Evolutionary conservation across 1,284 basidiomycete genomes (phyloP), one percentile per base, ranked within the genome.

Genomic region (Trichosporon sp.): DNA sequence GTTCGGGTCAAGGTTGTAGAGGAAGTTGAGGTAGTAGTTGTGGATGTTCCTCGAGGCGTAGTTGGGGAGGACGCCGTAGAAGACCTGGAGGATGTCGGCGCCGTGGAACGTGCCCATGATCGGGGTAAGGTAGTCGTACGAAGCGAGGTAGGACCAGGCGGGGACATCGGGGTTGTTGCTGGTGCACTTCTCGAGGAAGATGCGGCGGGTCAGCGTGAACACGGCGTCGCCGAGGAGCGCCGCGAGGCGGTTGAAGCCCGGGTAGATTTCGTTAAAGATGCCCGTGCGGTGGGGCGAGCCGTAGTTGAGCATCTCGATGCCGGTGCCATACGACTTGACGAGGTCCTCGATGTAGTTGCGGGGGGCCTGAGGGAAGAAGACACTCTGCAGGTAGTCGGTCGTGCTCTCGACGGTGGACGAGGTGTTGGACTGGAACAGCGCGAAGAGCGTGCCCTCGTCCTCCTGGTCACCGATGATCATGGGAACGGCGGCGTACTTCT

Each of bases 371-470:
- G 66, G 61, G 21, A 79, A 78, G 68, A 79, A 77, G 43, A 78
- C 7, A 14, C 72, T 43, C 7, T 71, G 66, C 51, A 84, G 69
- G 51, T 76, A 74, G 10, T 68, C 43, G 61, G 65, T 66, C 7
- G 72, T 31, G 10, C 67, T 51, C 1, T 68, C 67, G 3, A 76
- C 75, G 26, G 74, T 74, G 48, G 69, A 68, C 46, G 78, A 69
- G 26, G 59, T 70, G 21, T 74, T 68, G 19, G 77, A 75, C 19
- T 80, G 75, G 70, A 83, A 83, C 6, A 74, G 51, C 0, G 71
- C 32, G 67, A 71, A 72, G 12, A 78, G 68, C 0, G 73, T 66
- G 16, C 69, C 74, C 67, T 70, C 71, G 71, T 73, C 70, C 63
- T 78, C 77, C 67, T 78, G 71, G 70, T 76, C 71, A 8, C 76